These are phyloP conservation scores for Panellus pusillus DNA, from an alignment of 768 basidiomycete genomes.

Conservation along the genomic window DNA sequence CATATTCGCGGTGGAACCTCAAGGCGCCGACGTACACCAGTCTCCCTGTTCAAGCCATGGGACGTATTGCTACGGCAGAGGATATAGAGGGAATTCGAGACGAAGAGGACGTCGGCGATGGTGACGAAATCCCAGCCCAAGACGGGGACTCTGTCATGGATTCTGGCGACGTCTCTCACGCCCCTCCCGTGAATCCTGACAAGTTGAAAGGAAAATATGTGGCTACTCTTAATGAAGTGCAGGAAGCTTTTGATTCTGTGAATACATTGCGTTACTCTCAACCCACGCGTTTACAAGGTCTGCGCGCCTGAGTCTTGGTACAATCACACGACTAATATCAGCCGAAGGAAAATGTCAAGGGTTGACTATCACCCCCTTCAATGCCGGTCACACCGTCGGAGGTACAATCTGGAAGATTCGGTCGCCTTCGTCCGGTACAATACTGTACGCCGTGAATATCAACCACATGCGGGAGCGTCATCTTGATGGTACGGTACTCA, in stretches of 20 bases:
- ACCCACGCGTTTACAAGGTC: slow-evolving; percentile 92
- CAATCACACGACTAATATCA: slow-evolving; percentile 9
- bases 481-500: slow-evolving; percentile 88
- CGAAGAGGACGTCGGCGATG: slow-evolving; percentile 67
- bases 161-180: slow-evolving; percentile 27
- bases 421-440: slow-evolving; percentile 95
- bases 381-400: slow-evolving; percentile 92
- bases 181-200: slow-evolving; percentile 27
- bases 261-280: slow-evolving; percentile 94
- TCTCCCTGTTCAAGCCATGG: slow-evolving; percentile 94
- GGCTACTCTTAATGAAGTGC: slow-evolving; percentile 79
- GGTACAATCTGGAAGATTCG: slow-evolving; percentile 98
- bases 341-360: slow-evolving; percentile 83
- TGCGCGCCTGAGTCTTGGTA: slow-evolving; percentile 24
- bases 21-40: slow-evolving; percentile 92
- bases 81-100: slow-evolving; percentile 81
- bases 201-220: slow-evolving; percentile 58
- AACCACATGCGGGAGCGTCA: slow-evolving; percentile 97
- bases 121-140: slow-evolving; percentile 27
- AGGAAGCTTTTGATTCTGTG: slow-evolving; percentile 89
- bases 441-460: slow-evolving; percentile 91
- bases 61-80: slow-evolving; percentile 85
- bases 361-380: slow-evolving; percentile 91
- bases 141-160: slow-evolving; percentile 28
- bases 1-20: slow-evolving; percentile 83